Conservation (phyloP, 192 early-diverging fungal species). For the Entomortierella parvispora region DNA sequence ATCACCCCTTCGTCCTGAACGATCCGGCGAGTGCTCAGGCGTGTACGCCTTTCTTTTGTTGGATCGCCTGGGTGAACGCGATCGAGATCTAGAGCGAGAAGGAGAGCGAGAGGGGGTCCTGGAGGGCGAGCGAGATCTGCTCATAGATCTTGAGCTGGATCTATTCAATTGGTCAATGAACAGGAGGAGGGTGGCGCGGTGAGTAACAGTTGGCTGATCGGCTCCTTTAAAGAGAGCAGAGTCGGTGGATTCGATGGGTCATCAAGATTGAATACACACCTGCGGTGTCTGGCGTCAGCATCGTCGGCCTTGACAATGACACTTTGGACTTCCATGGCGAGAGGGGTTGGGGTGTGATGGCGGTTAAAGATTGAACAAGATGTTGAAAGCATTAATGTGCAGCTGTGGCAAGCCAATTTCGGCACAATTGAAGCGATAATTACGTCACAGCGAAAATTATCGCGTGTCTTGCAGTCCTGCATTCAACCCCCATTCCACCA, state of each 20-base stretch:
- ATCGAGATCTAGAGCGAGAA: slow-evolving; percentile 22
- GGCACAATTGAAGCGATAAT: too few species aligned
- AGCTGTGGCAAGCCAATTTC: too few species aligned
- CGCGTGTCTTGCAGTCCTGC: too few species aligned
- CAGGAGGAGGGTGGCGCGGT: slow-evolving; percentile 15
- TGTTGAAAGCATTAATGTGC: too few species aligned
- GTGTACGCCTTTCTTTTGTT: slow-evolving; percentile 36
- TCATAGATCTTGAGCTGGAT: slow-evolving; percentile 36
- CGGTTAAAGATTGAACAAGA: too few species aligned
- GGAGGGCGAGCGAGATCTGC: slow-evolving; percentile 31
- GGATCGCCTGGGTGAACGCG: slow-evolving; percentile 11
- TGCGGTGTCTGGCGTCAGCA: not conserved
- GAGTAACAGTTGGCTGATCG: too few species aligned
- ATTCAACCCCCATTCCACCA: too few species aligned
- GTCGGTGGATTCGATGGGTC: not conserved
- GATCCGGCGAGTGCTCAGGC: slow-evolving; percentile 20
- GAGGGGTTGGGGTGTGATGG: too few species aligned
- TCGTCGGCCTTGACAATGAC: slow-evolving; percentile 21
- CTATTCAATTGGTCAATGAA: slow-evolving; percentile 2
- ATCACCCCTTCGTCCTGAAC: slow-evolving; percentile 11
- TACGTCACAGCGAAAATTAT: too few species aligned
- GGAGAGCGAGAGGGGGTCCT: slow-evolving; percentile 12
- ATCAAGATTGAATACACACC: not conserved
- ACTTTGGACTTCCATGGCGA: slow-evolving; percentile 28
- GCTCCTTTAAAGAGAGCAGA: too few species aligned